Base-by-base conservation (phyloP, 257 asterid genomes). In the Craterostigma plantagineum region DNA sequence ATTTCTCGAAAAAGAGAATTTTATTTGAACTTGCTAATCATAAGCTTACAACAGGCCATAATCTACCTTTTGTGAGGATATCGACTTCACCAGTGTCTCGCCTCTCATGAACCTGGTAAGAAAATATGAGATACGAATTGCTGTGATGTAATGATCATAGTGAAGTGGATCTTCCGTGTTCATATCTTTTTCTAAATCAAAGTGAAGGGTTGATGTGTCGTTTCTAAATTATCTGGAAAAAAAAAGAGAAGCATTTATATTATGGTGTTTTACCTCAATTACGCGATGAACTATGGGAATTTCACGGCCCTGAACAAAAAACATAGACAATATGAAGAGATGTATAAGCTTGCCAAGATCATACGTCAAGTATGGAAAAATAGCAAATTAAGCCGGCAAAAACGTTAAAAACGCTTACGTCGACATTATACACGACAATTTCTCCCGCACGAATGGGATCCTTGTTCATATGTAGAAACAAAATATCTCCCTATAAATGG, bases 391-490 rank as follows among this genome's bases (percentile, higher is more conserved):
- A n/a, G n/a, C n/a, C n/a, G n/a, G n/a, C n/a, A n/a, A 23, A 30
- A 11, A 56, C 16, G 18, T 50, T 27, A 17, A 12, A 42, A 5
- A 18, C 45, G 40, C 73, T 58, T 79, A 86, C 97, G 14, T 82
- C 76, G 40, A 79, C 54, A 60, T 76, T 87, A 48, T 73, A 87
- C 17, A 87, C 97, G 18, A 82, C 95, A 47, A 87, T 87, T 62
- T 87, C 95, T 38, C 97, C 95, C 7, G 71, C 80, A 23, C 97
- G 97, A 63, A 87, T 76, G 54, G 97, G 97, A 36, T 73, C 92
- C 17, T 55, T 50, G 51, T 72, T 59, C 93, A 82, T 78, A 42
- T 55, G 70, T 60, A 87, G 61, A 83, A 87, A 87, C 65, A 87
- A 59, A 54, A 87, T 87, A 71, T 87, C 97, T 42, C 95, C 97